Evolutionary conservation across 345 rosid species (phyloP), one percentile per base, ranked within the genome.

Genomic region (thale cress (Arabidopsis thaliana)): DNA sequence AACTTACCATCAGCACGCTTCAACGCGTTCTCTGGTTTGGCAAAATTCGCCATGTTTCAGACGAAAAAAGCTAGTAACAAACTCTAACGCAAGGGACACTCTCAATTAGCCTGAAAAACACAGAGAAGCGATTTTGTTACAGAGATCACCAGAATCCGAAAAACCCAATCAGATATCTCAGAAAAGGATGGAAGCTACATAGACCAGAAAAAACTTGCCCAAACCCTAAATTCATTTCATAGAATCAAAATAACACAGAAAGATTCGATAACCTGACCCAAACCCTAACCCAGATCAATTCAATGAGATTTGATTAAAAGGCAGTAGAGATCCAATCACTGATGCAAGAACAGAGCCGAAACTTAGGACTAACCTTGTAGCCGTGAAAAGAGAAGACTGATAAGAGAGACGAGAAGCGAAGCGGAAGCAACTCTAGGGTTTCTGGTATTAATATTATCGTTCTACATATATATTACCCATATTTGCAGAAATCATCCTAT

Each of bases 1-100:
- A 2, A 61, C 84, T 80, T 50, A 91, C 98, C 97, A 85, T 93
- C 97, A 37, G 97, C 98, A 59, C 97, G 91, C 87, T 91, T 91
- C 59, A 93, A 66, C 0, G 98, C 98, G 57, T 91, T 91, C 84
- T 93, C 96, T 0, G 97, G 96, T 79, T 93, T 93, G 62, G 90
- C 87, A 76, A 84, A 93, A 37, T 78, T 85, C 72, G 90, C 73
- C 98, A 93, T 93, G 72, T 57, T 71, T 78, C 69, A 60, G 62
- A 60, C 71, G 71, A 70, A 69, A 46, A 73, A 64, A 14, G 65
- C 62, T 24, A 24, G 14, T 40, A 7, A 52, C 37, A 62, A 58
- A 37, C 50, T 46, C 66, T 34, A 30, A 44, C 46, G 67, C 42
- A 67, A 32, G 3, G 22, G 8, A 45, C 16, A 64, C 72, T 53